Evolutionary conservation across 2,329 filamentous ascomycete genomes (phyloP), one percentile per base, ranked within the genome.

Genomic region (Fusarium pseudonygamai): DNA sequence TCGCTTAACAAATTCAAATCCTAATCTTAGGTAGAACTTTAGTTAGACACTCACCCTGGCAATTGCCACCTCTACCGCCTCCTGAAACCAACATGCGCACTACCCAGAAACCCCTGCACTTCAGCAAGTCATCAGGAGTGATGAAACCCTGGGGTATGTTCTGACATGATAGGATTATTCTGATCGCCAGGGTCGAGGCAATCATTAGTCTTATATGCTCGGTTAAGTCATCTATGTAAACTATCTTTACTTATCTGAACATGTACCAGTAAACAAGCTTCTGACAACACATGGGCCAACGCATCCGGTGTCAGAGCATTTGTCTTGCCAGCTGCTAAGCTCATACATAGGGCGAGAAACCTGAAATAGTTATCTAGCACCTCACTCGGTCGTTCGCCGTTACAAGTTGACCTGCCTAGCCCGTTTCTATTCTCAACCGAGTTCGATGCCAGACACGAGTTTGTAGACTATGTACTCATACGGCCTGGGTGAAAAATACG

Each of bases 31-130:
- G 15, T 37, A 15, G n/a, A 64, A 42, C 56, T 45, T 53, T 34
- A 47, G 47, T 50, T 69, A 30, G 49, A 16, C 34, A 37, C 52
- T 69, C 45, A 46, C 30, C 69, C 70, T 72, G 46, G 36, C 55
- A 56, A 70, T 72, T 60, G 53, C 43, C 39, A 56, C 59, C 53
- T 70, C 69, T 60, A 73, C 69, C 64, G 64, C 42, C 26, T 64
- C 70, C 70, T 72, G 69, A 72, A 72, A 72, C 70, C 50, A 55
- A 42, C 34, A 47, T 59, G 34, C 39, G 47, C 43, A 59, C 49
- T 32, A 49, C 46, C 28, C 28, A 52, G 39, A 43, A 40, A 52
- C 67, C 67, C 67, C 67, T 70, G 67, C 34, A 32, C 42, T 34
- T 30, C 42, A n/a, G 28, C 43, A 30, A 43, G 42, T 53, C 45